Base-by-base conservation (phyloP, 495 filamentous ascomycete genomes). In the Aspergillus campestris region DNA sequence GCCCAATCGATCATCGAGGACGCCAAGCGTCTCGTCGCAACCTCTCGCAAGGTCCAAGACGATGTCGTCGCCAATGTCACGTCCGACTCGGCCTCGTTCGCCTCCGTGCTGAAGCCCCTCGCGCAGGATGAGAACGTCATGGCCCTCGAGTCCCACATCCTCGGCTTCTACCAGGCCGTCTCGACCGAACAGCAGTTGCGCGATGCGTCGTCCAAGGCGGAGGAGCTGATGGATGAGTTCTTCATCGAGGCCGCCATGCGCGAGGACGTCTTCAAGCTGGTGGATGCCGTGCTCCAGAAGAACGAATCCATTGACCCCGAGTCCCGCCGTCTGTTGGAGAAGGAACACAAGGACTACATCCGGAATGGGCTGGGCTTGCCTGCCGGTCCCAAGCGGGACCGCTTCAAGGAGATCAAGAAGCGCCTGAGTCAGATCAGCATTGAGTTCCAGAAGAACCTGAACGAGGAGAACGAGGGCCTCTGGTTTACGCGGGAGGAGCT, bases 141-240 rank as follows among this genome's bases (percentile, higher is more conserved):
- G 51, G 69, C 69, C 0, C 68, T 88, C 10, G 73, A 77, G 49
- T 62, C 71, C 28, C 74, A 80, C 38, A 80, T 87, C 42, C 65
- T 87, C 29, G 66, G 72, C 50, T 92, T 92, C 59, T 92, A 90
- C 64, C 86, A 91, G 62, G 81, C 87, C 39, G 84, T 91, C 8
- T 86, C 82, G 24, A 75, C 72, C 9, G 71, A 88, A 54, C 71
- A 76, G 55, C 77, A 71, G 31, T 75, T 94, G 18, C 79, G 87
- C 6, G 78, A 85, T 67, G 81, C 82, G 4, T 83, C 80, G 1
- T 83, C 78, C 38, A 78, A 82, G 53, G 80, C 81, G 5, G 78
- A 83, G 57, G 78, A 82, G 63, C 63, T 83, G 47, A 70, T 84
- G 59, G 77, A 84, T 51, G 78, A 83, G 45, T 86, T 79, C 56